Conservation (phyloP, 257 asterid species). For the Coffea eugenioides region DNA sequence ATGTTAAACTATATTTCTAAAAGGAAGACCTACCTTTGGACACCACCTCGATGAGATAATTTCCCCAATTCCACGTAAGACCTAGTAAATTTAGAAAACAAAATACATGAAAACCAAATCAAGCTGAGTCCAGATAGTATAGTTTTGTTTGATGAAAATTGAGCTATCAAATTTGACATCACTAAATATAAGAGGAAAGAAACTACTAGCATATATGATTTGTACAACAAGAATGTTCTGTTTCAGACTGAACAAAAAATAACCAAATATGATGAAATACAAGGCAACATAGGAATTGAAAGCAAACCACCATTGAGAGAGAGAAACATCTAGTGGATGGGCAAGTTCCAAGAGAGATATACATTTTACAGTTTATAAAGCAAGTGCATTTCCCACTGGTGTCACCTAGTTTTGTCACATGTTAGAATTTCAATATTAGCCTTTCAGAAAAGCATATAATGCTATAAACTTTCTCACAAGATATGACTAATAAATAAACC, state of each 20-base stretch:
- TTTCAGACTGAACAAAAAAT: neutral
- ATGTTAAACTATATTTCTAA: neutral
- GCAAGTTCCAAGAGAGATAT: neutral
- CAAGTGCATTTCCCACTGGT: no score
- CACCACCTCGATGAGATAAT: slow-evolving; percentile 70
- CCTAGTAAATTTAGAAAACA: slow-evolving; percentile 47
- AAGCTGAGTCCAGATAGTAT: neutral
- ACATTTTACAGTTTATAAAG: neutral
- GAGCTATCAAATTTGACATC: neutral
- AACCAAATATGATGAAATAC: neutral
- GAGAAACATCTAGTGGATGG: neutral
- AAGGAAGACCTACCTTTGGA: slow-evolving; percentile 59
- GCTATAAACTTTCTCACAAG: no score
- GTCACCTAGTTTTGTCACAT: no score
- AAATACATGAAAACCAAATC: neutral
- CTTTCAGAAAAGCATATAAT: no score
- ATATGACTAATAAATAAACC: no score
- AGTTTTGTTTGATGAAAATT: neutral
- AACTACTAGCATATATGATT: neutral
- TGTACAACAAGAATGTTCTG: neutral
- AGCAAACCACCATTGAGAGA: neutral
- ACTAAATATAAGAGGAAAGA: neutral
- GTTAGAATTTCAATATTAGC: no score
- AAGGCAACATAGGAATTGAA: neutral
- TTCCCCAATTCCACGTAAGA: slow-evolving; percentile 85